Base-by-base conservation (phyloP, 164 flowering plant species). In the Tetracentron sinense region DNA sequence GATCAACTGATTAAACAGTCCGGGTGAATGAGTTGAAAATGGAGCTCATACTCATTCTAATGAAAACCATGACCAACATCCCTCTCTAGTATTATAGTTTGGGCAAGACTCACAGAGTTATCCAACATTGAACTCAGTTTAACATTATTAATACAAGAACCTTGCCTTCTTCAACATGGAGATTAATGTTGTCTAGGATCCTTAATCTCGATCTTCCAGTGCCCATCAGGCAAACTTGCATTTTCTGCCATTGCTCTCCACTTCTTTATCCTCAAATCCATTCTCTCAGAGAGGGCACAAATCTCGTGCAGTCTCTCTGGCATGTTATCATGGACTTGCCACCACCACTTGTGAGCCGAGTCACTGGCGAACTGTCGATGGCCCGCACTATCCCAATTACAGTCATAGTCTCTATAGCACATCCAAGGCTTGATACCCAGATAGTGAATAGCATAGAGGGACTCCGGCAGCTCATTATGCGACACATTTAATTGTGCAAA, bases 341-440 rank as follows among this genome's bases (percentile, higher is more conserved):
- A 85, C 90, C 90, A 85, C 61, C 54, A 66, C n/a, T 35, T 54
- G 35, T 85, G 90, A 22, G 90, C 90, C 21, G 62, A 76, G 65
- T 85, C 86, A 35, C 85, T 85, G 0, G 88, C 90, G 58, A 82
- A 85, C 70, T 82, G 85, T 22, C 68, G 82, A 19, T 80, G 54
- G 12, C 73, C 64, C 22, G 79, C 85, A 19, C 57, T 58, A 64
- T 85, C 80, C 84, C 84, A 85, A 60, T 85, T 85, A 47, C 90
- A 85, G 29, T 85, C 90, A 21, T 80, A 85, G 80, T 85, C 86
- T 28, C 82, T 22, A 60, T 56, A 83, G 56, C 90, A 85, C n/a
- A 82, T 42, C 90, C 90, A 85, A 35, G 90, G 90, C 69, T 85
- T 85, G 14, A 72, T 29, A 0, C 90, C 90, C 20, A 85, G 66